Conservation (phyloP, 1,284 basidiomycete genomes). For the Malassezia caprae region DNA sequence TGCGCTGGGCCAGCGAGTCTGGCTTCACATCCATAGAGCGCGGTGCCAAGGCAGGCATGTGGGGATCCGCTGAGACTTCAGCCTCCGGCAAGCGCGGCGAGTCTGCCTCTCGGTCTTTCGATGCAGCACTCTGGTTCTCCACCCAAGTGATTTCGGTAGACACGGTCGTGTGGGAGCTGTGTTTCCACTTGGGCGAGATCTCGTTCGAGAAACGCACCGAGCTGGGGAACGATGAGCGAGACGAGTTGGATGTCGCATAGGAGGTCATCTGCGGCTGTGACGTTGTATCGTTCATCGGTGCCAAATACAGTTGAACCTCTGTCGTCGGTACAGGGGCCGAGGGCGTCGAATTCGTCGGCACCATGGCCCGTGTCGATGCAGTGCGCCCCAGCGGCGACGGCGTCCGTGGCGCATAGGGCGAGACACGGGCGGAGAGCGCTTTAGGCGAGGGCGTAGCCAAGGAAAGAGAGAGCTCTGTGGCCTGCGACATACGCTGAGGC, state of each 20-base stretch:
- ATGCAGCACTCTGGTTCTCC: neutral
- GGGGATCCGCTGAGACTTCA: neutral
- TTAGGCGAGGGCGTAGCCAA: neutral
- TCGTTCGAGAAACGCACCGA: slow-evolving; percentile 8
- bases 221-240: slow-evolving; percentile 15
- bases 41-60: neutral
- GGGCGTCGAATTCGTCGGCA: neutral
- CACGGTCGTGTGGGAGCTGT: slow-evolving; percentile 1
- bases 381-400: slow-evolving; percentile 4
- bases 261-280: neutral
- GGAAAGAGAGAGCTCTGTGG: neutral
- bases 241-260: slow-evolving; percentile 8
- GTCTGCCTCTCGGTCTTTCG: neutral
- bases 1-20: neutral
- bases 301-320: slow-evolving; percentile 1
- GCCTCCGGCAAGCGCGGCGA: neutral
- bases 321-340: neutral
- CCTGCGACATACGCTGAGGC: neutral
- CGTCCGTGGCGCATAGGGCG: slow-evolving; percentile 5
- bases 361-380: neutral
- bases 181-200: slow-evolving; percentile 10
- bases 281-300: neutral
- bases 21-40: neutral
- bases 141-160: slow-evolving; percentile 14
- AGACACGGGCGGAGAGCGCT: neutral